A percentile compares a stretch with the other conserved stretches of the same genome.
Conservation (phyloP, 1,284 basidiomycete genomes). For the Melampsora americana region DNA sequence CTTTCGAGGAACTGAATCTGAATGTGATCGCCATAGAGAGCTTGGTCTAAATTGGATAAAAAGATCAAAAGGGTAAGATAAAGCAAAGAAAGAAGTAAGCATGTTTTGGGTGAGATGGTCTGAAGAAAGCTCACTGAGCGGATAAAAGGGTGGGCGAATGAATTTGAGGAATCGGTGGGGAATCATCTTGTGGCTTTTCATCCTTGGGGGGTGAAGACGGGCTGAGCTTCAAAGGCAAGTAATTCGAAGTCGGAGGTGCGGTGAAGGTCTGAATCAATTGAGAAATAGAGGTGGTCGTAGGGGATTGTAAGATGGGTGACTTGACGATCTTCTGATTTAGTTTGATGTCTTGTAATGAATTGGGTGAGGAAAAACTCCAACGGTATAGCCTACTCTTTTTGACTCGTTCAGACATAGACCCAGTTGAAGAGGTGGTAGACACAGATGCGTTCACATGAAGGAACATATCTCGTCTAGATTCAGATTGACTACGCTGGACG, state of each 20-base stretch:
- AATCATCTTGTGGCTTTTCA: background rate
- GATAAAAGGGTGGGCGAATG: background rate
- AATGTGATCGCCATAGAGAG: constrained; percentile 17
- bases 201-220: background rate
- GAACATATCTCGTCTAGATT: background rate
- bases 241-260: background rate
- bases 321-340: background rate
- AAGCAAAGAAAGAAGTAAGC: constrained; percentile 3
- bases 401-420: background rate
- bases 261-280: background rate
- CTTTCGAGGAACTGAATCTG: constrained; percentile 5
- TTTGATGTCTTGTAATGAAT: background rate
- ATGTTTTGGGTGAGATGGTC: background rate
- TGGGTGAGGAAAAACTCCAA: background rate
- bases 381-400: background rate
- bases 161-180: background rate
- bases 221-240: background rate
- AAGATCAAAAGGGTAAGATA: background rate
- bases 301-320: background rate
- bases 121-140: background rate
- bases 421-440: background rate
- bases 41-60: background rate
- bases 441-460: background rate
- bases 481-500: background rate
- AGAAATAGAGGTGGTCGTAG: too few species aligned